Evolutionary conservation across 768 basidiomycete genomes (phyloP).

Genomic region (Suillus sp.): DNA sequence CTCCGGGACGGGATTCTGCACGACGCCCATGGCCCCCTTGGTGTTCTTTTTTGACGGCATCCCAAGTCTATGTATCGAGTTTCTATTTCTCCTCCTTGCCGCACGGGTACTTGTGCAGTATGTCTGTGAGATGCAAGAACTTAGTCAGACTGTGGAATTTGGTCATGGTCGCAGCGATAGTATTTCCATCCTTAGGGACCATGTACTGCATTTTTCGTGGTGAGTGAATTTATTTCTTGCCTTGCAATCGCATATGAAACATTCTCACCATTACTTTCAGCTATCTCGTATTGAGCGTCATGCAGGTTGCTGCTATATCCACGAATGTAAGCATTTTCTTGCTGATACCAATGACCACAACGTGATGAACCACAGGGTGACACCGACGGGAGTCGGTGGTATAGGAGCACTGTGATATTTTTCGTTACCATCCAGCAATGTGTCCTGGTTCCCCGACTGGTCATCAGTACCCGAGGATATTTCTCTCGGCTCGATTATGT

Average conservation of each 20-base stretch:
- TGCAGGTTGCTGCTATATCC: neutral
- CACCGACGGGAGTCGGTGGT: neutral
- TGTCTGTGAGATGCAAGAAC: neutral
- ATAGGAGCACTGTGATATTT: neutral
- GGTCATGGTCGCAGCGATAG: neutral
- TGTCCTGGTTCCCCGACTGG: constrained; percentile 2
- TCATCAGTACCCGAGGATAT: neutral
- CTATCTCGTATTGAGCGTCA: neutral
- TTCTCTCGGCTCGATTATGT: neutral
- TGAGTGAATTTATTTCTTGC: neutral
- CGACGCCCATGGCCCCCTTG: neutral
- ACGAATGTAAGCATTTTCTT: neutral
- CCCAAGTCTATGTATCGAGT: constrained; percentile 1
- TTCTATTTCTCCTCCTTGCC: neutral
- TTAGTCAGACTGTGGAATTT: neutral
- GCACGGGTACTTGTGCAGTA: neutral
- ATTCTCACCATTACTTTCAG: neutral
- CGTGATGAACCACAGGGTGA: neutral
- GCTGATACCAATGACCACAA: neutral
- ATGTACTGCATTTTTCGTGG: constrained; percentile 3
- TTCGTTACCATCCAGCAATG: neutral
- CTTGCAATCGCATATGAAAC: neutral
- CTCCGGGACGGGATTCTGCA: neutral
- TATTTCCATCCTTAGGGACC: constrained; percentile 1
- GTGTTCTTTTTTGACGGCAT: neutral